Base-by-base conservation (phyloP, 495 filamentous ascomycete genomes). In the Penicillium argentinense region DNA sequence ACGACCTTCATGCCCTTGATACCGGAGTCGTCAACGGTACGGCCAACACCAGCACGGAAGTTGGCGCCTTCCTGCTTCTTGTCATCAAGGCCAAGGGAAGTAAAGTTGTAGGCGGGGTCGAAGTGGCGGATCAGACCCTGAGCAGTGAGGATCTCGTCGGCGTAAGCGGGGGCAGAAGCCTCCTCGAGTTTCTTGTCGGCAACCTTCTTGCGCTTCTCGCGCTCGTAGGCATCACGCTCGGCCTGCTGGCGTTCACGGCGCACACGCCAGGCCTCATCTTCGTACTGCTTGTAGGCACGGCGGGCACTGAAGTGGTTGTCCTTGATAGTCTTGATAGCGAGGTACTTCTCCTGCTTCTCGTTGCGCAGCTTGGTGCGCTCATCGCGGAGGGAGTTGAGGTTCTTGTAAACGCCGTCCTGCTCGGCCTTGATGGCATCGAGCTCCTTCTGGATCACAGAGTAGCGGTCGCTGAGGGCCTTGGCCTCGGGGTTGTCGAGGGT, bases 401-500 rank as follows among this genome's bases (percentile, higher is more conserved):
- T 86, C 74, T 92, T 91, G 79, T 82, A 91, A 2, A 82, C 88
- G 45, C 83, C 78, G 59, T 97, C 89, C 66, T 96, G 88, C 72
- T 96, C 87, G 18, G 84, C 87, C 74, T 90, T 95, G 71, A 99
- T 85, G 36, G 65, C 68, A 57, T 96, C 89, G 38, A 97, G 76
- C 74, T 99, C 89, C 57, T 82, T 82, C 70, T 89, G 83, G 55
- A 95, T 77, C 56, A 79, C 83, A 50, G 80, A 80, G 70, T 91
- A 97, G 60, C 83, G 79, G 40, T 97, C 89, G 62, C 81, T 87
- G 23, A 97, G 73, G 1, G 87, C 87, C 73, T 89, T 91, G 42
- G 87, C 78, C 65, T 96, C 92, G n/a, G 95, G 89, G 67, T 96
- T 88, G 50, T 95, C 91, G 59, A 96, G 75, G 42, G 75, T 78